A percentile compares a stretch with the other conserved stretches of the same genome.
Conservation (phyloP, 495 filamentous ascomycete genomes). For the Xylaria acuta region DNA sequence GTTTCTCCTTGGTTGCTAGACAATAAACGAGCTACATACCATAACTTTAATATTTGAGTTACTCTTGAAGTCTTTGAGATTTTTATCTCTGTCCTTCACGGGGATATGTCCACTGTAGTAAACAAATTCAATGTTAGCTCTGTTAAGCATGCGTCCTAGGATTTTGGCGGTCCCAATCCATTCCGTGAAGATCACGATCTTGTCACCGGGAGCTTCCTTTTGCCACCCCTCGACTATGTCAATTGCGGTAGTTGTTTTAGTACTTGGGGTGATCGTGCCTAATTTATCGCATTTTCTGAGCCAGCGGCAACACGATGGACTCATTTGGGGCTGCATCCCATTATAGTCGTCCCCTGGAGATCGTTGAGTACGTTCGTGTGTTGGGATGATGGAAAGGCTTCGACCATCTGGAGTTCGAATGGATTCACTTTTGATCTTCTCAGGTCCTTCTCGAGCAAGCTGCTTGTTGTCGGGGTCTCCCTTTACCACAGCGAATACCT, state of each 20-base stretch:
- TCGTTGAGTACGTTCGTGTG: background rate
- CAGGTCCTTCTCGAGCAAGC: background rate
- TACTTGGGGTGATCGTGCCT: conserved; percentile 29
- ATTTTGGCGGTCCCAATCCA: conserved; percentile 43
- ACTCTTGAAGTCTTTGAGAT: conserved; percentile 22
- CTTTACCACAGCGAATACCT: background rate
- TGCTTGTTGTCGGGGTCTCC: background rate
- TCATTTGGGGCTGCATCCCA: background rate
- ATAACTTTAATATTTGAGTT: conserved; percentile 28
- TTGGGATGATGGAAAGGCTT: background rate
- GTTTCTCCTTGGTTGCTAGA: conserved; percentile 1
- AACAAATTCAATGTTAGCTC: conserved; percentile 38
- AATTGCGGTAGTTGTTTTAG: conserved; percentile 39
- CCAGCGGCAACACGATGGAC: background rate
- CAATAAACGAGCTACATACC: conserved; percentile 35
- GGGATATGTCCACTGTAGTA: conserved; percentile 33
- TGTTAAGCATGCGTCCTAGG: conserved; percentile 37
- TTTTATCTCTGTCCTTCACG: background rate
- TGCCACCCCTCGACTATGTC: conserved; percentile 36
- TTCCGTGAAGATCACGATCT: conserved; percentile 49
- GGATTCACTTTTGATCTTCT: background rate
- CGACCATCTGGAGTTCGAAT: background rate
- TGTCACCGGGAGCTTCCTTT: conserved; percentile 38
- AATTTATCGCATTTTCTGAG: background rate
- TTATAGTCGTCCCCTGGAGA: conserved; percentile 19